Evolutionary conservation across 148 eudicot genomes (phyloP).

Genomic region (Nepenthes gracilis): DNA sequence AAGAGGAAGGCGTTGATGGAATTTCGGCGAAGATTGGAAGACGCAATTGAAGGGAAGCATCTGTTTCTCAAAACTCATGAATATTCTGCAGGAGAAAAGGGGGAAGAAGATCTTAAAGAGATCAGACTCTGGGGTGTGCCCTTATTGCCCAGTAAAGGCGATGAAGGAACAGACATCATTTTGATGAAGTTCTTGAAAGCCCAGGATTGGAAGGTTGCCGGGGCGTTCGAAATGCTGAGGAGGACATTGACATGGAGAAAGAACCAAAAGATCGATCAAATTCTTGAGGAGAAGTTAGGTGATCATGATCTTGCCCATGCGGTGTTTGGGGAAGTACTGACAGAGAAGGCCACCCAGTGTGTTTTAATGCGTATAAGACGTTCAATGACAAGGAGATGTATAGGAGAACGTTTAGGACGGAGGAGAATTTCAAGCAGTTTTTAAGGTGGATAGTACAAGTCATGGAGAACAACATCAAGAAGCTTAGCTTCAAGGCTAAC

Average conservation of each 20-base stretch:
- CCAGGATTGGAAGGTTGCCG: constrained; percentile 34
- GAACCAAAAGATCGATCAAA: constrained; percentile 22
- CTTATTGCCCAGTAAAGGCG: constrained; percentile 54
- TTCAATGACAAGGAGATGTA: constrained; percentile 30
- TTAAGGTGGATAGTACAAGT: constrained; percentile 64
- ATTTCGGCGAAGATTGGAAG: constrained; percentile 43
- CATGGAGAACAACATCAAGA: constrained; percentile 48
- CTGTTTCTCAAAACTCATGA: constrained; percentile 11
- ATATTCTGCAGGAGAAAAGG: not conserved
- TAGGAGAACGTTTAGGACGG: constrained; percentile 23
- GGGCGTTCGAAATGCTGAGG: constrained; percentile 46
- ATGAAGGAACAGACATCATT: constrained; percentile 37
- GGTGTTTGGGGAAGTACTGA: constrained; percentile 32
- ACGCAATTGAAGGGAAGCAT: constrained; percentile 26
- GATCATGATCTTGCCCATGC: constrained; percentile 21
- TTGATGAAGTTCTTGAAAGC: constrained; percentile 57
- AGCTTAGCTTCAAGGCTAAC: constrained; percentile 34
- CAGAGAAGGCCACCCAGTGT: constrained; percentile 54
- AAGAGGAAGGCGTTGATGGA: constrained; percentile 24
- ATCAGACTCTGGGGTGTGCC: constrained; percentile 77
- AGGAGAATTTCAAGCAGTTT: constrained; percentile 27
- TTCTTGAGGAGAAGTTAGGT: constrained; percentile 23
- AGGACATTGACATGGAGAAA: constrained; percentile 59
- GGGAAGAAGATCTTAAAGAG: constrained; percentile 19
- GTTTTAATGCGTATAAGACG: constrained; percentile 34